A percentile compares a stretch with the other conserved stretches of the same genome.
phyloP scores from a whole-genome alignment of 2,329 filamentous ascomycete species.

The Grosmannia penicillata region DNA sequence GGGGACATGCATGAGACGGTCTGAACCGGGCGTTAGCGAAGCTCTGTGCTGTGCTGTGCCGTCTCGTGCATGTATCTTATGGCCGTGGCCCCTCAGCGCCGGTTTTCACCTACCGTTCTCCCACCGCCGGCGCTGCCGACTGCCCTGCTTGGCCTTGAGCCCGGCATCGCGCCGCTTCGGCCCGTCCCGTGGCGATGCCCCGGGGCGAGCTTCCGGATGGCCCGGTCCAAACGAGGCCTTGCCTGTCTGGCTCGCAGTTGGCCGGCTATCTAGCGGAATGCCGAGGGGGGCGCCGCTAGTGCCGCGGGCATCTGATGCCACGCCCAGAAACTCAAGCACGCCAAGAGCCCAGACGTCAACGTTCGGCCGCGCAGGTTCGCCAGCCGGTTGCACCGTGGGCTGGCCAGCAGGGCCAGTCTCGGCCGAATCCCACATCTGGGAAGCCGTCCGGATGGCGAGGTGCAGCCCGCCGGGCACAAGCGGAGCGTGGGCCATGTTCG shows the following conservation, averaged over 20 bases:
- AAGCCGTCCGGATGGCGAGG: neutral
- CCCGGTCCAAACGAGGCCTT: neutral
- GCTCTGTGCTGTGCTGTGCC: too few relatives aligned
- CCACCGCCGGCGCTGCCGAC: slow-evolving; percentile 73
- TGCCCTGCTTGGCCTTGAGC: slow-evolving; percentile 83
- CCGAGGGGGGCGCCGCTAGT: slow-evolving; percentile 49
- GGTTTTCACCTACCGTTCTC: slow-evolving; percentile 57
- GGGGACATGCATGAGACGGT: slow-evolving; percentile 75
- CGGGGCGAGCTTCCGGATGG: slow-evolving; percentile 9
- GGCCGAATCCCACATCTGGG: too few relatives aligned
- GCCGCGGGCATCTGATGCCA: slow-evolving; percentile 41
- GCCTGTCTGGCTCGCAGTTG: neutral
- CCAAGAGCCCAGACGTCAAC: slow-evolving; percentile 54
- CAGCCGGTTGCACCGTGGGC: neutral
- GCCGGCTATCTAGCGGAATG: slow-evolving; percentile 54
- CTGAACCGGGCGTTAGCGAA: slow-evolving; percentile 27
- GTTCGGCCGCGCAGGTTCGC: slow-evolving; percentile 15
- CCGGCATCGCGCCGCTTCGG: slow-evolving; percentile 53
- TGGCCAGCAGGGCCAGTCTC: neutral
- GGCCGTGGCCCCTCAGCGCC: too few relatives aligned
- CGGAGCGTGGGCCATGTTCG: neutral
- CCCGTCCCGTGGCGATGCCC: slow-evolving; percentile 35
- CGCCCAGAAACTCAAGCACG: slow-evolving; percentile 37
- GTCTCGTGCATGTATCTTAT: too few relatives aligned
- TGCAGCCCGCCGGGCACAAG: neutral